Evolutionary conservation across 805 yeast species (phyloP), one percentile per base, ranked within the genome.

Genomic region (Candida palmyrensis): DNA sequence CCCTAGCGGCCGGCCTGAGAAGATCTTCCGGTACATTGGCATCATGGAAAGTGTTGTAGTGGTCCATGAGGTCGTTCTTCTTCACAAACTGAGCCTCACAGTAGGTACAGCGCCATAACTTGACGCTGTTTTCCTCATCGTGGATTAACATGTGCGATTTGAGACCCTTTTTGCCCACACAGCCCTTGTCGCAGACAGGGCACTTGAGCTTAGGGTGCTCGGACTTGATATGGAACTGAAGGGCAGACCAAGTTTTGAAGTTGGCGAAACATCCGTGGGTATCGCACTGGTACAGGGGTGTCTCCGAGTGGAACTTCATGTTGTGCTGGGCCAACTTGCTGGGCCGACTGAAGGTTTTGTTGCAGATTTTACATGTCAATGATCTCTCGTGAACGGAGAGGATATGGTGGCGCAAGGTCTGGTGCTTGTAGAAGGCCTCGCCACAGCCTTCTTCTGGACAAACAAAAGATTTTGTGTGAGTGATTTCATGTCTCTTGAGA

Each of bases 161-260:
- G 31, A 87, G 55, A 40, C 88, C 92, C 18, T 68, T 64, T 29
- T 71, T 75, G 18, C 94, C 95, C 8, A 82, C 80, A 61, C 88
- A 82, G 6, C 71, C 75, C 51, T 76, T 79, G 5, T 75, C 77
- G 63, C 96, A 88, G 1, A 74, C 43, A 0, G 55, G 45, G 59
- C 95, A 86, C 27, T 62, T 65, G 18, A 80, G 44, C 48, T 80
- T 77, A 4, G 89, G 86, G 55, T 88, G 96, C 22, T 71, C 82
- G 1, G 74, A 69, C 43, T 79, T 81, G 34, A 75, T 63, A 55
- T 89, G 97, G 8, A 69, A 49, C 44, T 79, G 88, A 25, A 86
- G 59, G 1, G 81, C 81, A 3, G 83, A 73, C 87, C 89, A 81
- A 0, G 82, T 80, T 36, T 71, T 73, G 56, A 83, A 83, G 25